phyloP scores from a whole-genome alignment of 306 rosid genomes.

The Pueraria montana region DNA sequence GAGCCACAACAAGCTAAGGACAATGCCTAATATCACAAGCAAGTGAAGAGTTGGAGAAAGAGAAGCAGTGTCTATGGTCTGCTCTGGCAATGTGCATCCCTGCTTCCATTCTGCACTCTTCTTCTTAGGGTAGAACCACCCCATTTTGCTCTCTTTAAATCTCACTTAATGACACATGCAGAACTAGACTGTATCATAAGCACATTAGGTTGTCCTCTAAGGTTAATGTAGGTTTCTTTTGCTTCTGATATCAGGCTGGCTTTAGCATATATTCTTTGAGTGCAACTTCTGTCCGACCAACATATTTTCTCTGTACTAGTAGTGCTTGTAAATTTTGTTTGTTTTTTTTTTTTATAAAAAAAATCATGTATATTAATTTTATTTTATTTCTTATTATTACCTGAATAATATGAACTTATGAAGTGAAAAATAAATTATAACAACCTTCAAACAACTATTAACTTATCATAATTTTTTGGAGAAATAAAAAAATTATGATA shows the following conservation, averaged over 20 bases:
- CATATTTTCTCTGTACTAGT: conserved; percentile 44
- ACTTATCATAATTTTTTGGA: too few species aligned
- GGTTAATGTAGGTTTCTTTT: conserved; percentile 49
- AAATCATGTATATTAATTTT: too few species aligned
- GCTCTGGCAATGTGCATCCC: conserved; percentile 52
- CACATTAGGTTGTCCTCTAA: conserved; percentile 16
- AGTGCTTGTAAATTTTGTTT: conserved; percentile 48
- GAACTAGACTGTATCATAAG: neutral
- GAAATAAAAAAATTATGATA: too few species aligned
- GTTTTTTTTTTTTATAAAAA: too few species aligned
- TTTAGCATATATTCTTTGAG: conserved; percentile 89
- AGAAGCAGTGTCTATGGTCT: conserved; percentile 62
- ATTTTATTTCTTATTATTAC: too few species aligned
- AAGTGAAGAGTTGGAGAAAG: conserved; percentile 73
- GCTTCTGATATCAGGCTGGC: conserved; percentile 45
- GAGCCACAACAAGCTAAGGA: conserved; percentile 70
- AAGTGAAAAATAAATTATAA: too few species aligned
- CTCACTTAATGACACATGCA: conserved; percentile 9
- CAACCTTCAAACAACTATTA: too few species aligned
- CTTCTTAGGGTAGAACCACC: conserved; percentile 69
- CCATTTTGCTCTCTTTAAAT: conserved; percentile 52
- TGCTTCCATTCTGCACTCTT: conserved; percentile 58
- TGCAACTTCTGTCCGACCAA: conserved; percentile 51
- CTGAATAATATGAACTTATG: too few species aligned
- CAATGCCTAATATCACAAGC: conserved; percentile 76